Percentiles rank a stretch among this genome's conserved stretches.
These are phyloP conservation scores for Pichia gijzeniarum DNA, from an alignment of 805 yeast species.

Conservation along the genomic window DNA sequence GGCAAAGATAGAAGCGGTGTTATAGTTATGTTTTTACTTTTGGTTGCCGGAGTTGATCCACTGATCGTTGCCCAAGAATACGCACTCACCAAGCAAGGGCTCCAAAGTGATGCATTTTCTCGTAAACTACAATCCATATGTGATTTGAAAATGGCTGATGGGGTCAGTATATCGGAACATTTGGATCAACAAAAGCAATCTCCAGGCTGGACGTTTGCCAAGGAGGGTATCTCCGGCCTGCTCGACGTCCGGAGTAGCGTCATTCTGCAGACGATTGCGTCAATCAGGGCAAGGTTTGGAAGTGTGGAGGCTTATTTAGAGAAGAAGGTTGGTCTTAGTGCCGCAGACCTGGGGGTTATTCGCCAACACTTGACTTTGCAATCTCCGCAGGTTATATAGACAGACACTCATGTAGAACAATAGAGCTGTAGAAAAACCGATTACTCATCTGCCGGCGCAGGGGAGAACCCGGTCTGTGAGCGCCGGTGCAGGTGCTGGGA, in stretches of 20 bases:
- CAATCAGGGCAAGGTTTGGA: slow-evolving; percentile 46
- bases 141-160: too few species aligned
- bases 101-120: not conserved
- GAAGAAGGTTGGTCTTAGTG: slow-evolving; percentile 39
- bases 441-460: too few species aligned
- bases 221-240: slow-evolving; percentile 53
- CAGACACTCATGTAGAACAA: too few species aligned
- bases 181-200: slow-evolving; percentile 12
- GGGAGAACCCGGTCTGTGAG: too few species aligned
- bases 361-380: not conserved
- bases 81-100: slow-evolving; percentile 66
- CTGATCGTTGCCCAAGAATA: slow-evolving; percentile 67
- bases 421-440: too few species aligned
- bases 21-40: slow-evolving; percentile 57
- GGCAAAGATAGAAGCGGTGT: slow-evolving; percentile 87
- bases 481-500: too few species aligned
- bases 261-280: slow-evolving; percentile 57
- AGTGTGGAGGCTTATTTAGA: slow-evolving; percentile 42
- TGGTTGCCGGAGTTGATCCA: slow-evolving; percentile 58
- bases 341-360: slow-evolving; percentile 30
- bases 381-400: too few species aligned
- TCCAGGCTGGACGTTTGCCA: slow-evolving; percentile 34
- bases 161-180: slow-evolving; percentile 28
- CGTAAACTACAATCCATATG: not conserved
- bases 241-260: slow-evolving; percentile 62